Evolutionary conservation across 139 green algal genomes (phyloP), one percentile per base, ranked within the genome.

Genomic region (Tetraselmis chui): DNA sequence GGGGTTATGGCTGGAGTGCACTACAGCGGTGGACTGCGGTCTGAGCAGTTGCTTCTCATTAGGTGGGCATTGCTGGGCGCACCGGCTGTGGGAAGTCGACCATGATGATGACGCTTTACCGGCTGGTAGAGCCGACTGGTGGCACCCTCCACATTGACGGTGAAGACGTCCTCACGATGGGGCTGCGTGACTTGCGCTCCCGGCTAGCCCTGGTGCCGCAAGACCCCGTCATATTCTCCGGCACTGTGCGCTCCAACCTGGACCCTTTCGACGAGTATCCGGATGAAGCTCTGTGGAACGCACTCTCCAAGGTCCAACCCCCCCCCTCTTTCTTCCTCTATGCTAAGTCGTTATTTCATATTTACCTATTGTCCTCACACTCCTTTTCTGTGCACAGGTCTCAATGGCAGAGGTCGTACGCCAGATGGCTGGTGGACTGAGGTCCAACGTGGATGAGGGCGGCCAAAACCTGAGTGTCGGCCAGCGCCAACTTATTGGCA

Each of bases 401-500:
- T 32, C 30, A 2, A 31, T 84, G 80, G 79, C 80, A 31, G 32
- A 77, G 25, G 78, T 67, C 11, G 82, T 88, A 18, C 45, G 45
- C 45, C 26, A 77, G 74, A 29, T 31, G 76, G 76, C 1, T 25
- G 82, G 85, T 29, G 95, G 94, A 24, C 85, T 98, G 81, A 89
- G 96, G 79, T 83, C 91, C 0, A 67, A 81, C 74, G 88, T 98
- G 76, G 83, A 91, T 78, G 95, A 98, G 84, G 89, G 85, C 2
- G 95, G 95, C 31, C 84, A 89, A 78, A 97, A 96, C 82, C 82
- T 98, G 1, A 93, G 84, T 59, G 88, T 92, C 29, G 95, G 95
- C 1, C 93, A 98, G 89, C 81, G 91, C 2, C 95, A 98, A 90
- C 89, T 98, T 79, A 88, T 98, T 29, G 98, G 94, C 89, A 91